Base-by-base conservation (phyloP, 495 filamentous ascomycete species). In the Aspergillus campestris region DNA sequence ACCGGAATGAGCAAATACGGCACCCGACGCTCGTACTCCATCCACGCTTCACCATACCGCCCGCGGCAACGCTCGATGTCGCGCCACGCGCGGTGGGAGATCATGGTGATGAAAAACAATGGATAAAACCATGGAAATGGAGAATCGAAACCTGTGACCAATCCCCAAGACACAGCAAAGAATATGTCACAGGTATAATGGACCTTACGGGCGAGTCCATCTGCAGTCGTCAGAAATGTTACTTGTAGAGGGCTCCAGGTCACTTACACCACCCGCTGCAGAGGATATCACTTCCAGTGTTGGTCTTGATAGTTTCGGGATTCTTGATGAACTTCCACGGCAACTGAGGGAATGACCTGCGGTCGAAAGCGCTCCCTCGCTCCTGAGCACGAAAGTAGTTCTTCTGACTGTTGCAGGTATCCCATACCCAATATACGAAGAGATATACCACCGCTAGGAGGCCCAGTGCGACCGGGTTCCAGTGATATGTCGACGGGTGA, bases 1-100 rank as follows among this genome's bases (percentile, higher is more conserved):
- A 94, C 89, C 50, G 91, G 91, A 74, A 98, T 94, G 55, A 96
- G 95, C 45, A 95, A 64, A 66, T 89, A 95, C 27, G 91, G 91
- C 35, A 94, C 88, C 52, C 71, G 73, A 60, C 73, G 76, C 72
- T 87, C 84, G 65, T 96, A 98, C 72, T 94, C 83, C 39, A 68
- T 66, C 91, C 91, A 98, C 31, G 86, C 84, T 31, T 87, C 83
- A 7, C 92, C 91, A 66, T 98, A 98, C 71, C 88, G 94, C 53
- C 70, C 68, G 32, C 80, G 73, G 65, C 91, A 98, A 39, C 82
- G 71, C 53, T 81, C 69, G 45, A 91, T 88, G 66, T 98, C 91
- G 34, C 91, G 75, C 54, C 64, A 73, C 8, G 86, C 81, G 27
- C 91, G 84, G 65, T 98, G 92, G 12, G 80, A 64, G 55, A 98